Conservation (phyloP, 2,329 filamentous ascomycete species). For the Penicillium polonicum region DNA sequence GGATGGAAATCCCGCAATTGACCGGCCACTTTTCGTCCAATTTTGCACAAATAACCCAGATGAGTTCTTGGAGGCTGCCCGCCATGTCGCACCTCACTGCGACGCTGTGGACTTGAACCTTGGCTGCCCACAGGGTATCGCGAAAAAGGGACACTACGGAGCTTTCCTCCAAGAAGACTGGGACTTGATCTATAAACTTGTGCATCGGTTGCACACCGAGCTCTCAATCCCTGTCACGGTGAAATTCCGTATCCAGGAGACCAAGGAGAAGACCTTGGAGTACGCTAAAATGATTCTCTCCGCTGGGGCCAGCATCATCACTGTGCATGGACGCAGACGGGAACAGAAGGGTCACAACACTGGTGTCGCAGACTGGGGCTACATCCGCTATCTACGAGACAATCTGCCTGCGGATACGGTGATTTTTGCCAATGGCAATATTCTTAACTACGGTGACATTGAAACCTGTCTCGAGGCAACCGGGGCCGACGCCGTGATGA, state of each 20-base stretch:
- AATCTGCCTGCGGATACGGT: conserved; percentile 83
- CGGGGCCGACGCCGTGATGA: conserved; percentile 91
- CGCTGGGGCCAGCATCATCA: conserved; percentile 88
- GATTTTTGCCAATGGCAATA: conserved; percentile 94
- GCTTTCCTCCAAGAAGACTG: conserved; percentile 94
- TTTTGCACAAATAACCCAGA: conserved; percentile 68
- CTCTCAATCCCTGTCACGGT: conserved; percentile 85
- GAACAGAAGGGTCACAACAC: conserved; percentile 97
- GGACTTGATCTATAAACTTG: conserved; percentile 75
- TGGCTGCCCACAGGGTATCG: conserved; percentile 94
- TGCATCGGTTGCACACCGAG: conserved; percentile 76
- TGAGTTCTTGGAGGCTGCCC: conserved; percentile 62
- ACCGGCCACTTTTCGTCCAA: conserved; percentile 90
- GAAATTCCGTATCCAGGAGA: conserved; percentile 89
- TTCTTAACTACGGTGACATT: conserved; percentile 77
- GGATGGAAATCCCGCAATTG: conserved; percentile 80
- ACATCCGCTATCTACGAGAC: conserved; percentile 77
- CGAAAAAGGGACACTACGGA: conserved; percentile 84
- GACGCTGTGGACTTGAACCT: conserved; percentile 95
- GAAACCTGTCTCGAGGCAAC: conserved; percentile 75
- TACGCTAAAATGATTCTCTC: conserved; percentile 85
- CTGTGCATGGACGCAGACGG: conserved; percentile 81
- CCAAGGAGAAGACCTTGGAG: conserved; percentile 77
- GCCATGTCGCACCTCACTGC: conserved; percentile 77
- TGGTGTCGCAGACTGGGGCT: conserved; percentile 87